A percentile compares a stretch with the other conserved stretches of the same genome.
These are phyloP conservation scores for Xylaria sp. DNA, from an alignment of 2,329 filamentous ascomycete species.

Conservation along the genomic window DNA sequence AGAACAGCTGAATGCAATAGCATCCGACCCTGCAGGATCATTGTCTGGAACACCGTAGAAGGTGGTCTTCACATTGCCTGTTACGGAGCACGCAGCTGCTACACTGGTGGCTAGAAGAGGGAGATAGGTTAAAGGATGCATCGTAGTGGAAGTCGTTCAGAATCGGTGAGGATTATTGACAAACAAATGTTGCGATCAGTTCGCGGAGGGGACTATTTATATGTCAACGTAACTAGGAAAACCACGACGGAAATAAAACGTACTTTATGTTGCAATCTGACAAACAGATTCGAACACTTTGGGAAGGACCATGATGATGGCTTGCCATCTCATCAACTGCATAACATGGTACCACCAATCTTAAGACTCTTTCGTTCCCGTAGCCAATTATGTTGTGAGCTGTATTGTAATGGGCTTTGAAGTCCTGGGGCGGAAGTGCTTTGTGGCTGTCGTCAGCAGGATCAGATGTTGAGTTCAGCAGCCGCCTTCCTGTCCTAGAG, in stretches of 20 bases:
- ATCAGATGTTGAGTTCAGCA: constrained; percentile 20
- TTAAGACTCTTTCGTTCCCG: neutral
- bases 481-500: constrained; percentile 26
- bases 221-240: constrained; percentile 1
- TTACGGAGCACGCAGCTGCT: constrained; percentile 41
- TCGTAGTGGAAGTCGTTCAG: constrained; percentile 7
- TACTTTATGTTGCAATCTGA: constrained; percentile 28
- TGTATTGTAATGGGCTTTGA: constrained; percentile 1
- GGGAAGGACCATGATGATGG: constrained; percentile 28
- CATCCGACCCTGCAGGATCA: constrained; percentile 49
- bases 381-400: constrained; percentile 9
- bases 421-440: neutral
- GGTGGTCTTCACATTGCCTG: constrained; percentile 48
- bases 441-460: constrained; percentile 25
- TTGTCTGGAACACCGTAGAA: constrained; percentile 57
- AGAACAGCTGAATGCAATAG: constrained; percentile 52
- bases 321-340: constrained; percentile 5
- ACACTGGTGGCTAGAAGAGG: constrained; percentile 28
- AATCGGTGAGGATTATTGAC: neutral
- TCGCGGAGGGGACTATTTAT: constrained; percentile 9
- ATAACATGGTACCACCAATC: constrained; percentile 2
- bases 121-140: constrained; percentile 24
- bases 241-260: constrained; percentile 7
- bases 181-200: neutral
- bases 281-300: constrained; percentile 24